Percentiles rank a stretch among this genome's conserved stretches.
phyloP scores from a whole-genome alignment of 352 stramenopile genomes.

The Phytopythium vexans region DNA sequence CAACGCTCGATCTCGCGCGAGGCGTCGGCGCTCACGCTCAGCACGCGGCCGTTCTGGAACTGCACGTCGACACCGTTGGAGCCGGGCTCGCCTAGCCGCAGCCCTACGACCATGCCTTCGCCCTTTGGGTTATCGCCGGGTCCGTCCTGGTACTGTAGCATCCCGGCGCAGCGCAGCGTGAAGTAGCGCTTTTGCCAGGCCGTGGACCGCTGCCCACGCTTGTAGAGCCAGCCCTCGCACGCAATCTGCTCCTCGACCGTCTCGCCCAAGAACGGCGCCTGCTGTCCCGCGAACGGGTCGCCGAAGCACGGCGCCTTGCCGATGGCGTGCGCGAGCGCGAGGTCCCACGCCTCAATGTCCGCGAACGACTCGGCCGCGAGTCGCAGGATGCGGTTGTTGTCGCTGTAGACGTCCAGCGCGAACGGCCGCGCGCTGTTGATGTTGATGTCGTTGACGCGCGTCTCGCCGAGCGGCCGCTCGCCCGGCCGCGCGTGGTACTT shows the following conservation, averaged over 20 bases:
- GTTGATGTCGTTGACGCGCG: constrained; percentile 68
- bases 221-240: constrained; percentile 78
- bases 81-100: constrained; percentile 46
- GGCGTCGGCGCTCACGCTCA: constrained; percentile 63
- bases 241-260: constrained; percentile 43
- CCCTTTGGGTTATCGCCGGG: constrained; percentile 60
- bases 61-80: constrained; percentile 64
- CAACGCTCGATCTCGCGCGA: constrained; percentile 56
- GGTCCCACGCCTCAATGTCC: constrained; percentile 77
- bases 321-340: constrained; percentile 40
- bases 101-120: constrained; percentile 52
- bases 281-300: constrained; percentile 51
- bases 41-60: constrained; percentile 50
- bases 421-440: constrained; percentile 62
- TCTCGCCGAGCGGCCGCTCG: constrained; percentile 63
- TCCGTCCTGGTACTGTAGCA: constrained; percentile 62
- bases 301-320: constrained; percentile 62
- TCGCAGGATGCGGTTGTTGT: constrained; percentile 77
- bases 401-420: constrained; percentile 73
- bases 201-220: constrained; percentile 51
- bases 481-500: constrained; percentile 58
- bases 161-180: constrained; percentile 44
- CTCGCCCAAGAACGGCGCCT: constrained; percentile 60
- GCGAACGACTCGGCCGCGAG: constrained; percentile 63
- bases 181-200: constrained; percentile 77